phyloP scores from a whole-genome alignment of 1,139 yeast genomes.

The Schizosaccharomyces versatilis region DNA sequence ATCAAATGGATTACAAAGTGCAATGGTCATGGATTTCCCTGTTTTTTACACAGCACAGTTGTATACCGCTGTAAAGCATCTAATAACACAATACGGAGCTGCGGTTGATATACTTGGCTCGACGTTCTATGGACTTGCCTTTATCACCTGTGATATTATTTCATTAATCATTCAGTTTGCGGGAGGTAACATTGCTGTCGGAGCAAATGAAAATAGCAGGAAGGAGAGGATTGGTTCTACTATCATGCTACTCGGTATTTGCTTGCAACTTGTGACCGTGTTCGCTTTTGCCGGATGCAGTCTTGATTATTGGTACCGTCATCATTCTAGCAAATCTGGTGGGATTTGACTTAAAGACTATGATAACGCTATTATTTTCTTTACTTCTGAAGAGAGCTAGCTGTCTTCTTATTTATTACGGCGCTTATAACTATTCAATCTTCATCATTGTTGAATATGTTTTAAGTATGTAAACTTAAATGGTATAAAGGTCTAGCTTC shows the following conservation, averaged over 20 bases:
- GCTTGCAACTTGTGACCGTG: conserved; percentile 59
- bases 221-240: conserved; percentile 36
- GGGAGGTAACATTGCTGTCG: conserved; percentile 44
- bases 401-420: no score
- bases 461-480: no score
- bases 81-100: background rate
- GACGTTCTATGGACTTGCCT: conserved; percentile 4
- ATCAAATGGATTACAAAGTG: background rate
- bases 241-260: conserved; percentile 65
- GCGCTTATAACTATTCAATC: no score
- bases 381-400: no score
- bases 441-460: no score
- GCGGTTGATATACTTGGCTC: conserved; percentile 1
- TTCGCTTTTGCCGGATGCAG: conserved; percentile 23
- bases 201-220: conserved; percentile 22
- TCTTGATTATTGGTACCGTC: no score
- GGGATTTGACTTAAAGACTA: no score
- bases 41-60: background rate
- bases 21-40: background rate
- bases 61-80: background rate
- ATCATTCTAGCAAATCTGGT: no score
- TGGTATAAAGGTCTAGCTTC: no score
- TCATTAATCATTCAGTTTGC: conserved; percentile 24
- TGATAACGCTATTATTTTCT: no score
- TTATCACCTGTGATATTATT: conserved; percentile 4